Evolutionary conservation across 1,284 basidiomycete species (phyloP), one percentile per base, ranked within the genome.

Genomic region (Hymenochaete sp.): DNA sequence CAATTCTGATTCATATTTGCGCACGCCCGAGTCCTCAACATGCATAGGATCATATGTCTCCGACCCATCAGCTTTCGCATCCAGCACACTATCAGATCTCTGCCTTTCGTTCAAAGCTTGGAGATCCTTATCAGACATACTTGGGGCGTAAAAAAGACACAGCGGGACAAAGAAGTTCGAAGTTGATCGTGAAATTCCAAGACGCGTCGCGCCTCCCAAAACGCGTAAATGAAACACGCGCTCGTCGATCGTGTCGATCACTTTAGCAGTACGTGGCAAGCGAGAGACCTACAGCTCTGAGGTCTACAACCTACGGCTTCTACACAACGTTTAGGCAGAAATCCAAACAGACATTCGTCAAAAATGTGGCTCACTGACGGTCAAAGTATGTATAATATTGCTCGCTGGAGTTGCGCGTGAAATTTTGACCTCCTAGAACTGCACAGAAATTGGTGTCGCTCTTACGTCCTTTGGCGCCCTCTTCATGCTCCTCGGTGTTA

Each of bases 391-490:
- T 13, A 16, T 25, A 11, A 14, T 16, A 25, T 6, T 4, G 6
- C 16, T 33, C 28, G 31, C 27, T 2, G 13, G 21, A n/a, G 16
- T 14, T 31, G 28, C 9, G 22, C n/a, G 19, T 19, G 4, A 27
- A 19, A 19, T 19, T 42, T 8, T 29, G 21, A 32, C 38, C 42
- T 18, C 40, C 38, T 29, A 14, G n/a, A 19, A 13, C 16, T 21
- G 26, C 22, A 28, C 57, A 96, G 92, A 95, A 71, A 93, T 95
- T 56, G 92, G 91, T 53, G 93, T 98, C 43, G 95, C 91, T 42
- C 78, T 98, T 55, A 97, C 95, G 42, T 92, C 95, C n/a, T 96
- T 97, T 57, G 96, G 96, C 50, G 81, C 78, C 33, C 73, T 97
- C 53, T 98, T 99, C 75, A 93, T 98, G 82, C 72, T 98, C 57